phyloP scores from a whole-genome alignment of 2,329 filamentous ascomycete species.

The Lasiodiplodia sp. region DNA sequence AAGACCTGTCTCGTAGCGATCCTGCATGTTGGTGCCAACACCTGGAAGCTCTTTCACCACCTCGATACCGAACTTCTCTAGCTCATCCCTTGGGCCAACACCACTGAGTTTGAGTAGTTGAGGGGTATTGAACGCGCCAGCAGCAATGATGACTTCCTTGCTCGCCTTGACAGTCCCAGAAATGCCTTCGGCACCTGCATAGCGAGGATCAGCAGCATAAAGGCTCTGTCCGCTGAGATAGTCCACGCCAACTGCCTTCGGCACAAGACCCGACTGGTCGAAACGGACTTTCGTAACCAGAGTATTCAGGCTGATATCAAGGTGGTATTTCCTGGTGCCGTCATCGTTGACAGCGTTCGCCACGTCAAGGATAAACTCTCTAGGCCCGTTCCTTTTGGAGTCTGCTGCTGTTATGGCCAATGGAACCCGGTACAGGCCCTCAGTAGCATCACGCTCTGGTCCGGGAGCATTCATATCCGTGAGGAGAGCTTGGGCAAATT shows the following conservation, averaged over 20 bases:
- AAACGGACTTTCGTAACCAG: slow-evolving; percentile 72
- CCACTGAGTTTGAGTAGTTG: slow-evolving; percentile 71
- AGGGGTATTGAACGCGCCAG: slow-evolving; percentile 67
- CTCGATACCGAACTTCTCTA: slow-evolving; percentile 62
- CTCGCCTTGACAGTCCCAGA: slow-evolving; percentile 51
- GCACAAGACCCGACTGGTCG: slow-evolving; percentile 59
- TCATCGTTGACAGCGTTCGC: slow-evolving; percentile 49
- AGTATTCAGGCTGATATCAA: slow-evolving; percentile 66
- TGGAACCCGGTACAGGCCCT: slow-evolving; percentile 58
- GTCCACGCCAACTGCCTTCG: slow-evolving; percentile 55
- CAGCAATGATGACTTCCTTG: slow-evolving; percentile 55
- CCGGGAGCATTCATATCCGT: slow-evolving; percentile 57
- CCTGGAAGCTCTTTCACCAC: slow-evolving; percentile 65
- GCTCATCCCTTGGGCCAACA: slow-evolving; percentile 63
- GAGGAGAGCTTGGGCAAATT: slow-evolving; percentile 55
- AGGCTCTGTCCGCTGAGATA: slow-evolving; percentile 50
- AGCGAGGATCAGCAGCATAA: slow-evolving; percentile 49
- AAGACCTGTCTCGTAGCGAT: slow-evolving; percentile 62
- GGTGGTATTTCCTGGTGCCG: slow-evolving; percentile 54
- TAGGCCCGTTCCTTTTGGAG: slow-evolving; percentile 59
- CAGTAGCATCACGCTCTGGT: slow-evolving; percentile 48
- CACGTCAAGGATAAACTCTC: slow-evolving; percentile 62
- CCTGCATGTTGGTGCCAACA: slow-evolving; percentile 70
- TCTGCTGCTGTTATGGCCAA: slow-evolving; percentile 58
- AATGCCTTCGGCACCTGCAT: slow-evolving; percentile 38